These are phyloP conservation scores for Fusarium bactridioides DNA, from an alignment of 2,329 filamentous ascomycete species.

Conservation along the genomic window DNA sequence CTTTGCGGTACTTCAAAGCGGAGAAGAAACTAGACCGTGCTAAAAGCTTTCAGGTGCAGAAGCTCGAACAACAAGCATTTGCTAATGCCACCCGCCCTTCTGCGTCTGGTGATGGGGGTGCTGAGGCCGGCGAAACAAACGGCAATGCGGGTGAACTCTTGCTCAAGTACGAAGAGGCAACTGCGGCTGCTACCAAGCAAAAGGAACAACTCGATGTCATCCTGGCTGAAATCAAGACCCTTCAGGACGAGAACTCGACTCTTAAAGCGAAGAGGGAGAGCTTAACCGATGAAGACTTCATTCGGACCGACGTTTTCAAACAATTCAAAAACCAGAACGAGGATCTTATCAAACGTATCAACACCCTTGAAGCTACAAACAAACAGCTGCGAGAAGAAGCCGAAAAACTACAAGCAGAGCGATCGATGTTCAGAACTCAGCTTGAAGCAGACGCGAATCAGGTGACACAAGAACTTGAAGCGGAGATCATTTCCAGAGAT, in stretches of 20 bases:
- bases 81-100: slow-evolving; percentile 68
- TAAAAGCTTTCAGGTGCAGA: slow-evolving; percentile 88
- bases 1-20: slow-evolving; percentile 90
- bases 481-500: slow-evolving; percentile 81
- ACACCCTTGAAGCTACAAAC: slow-evolving; percentile 89
- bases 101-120: slow-evolving; percentile 54
- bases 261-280: slow-evolving; percentile 73
- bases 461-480: slow-evolving; percentile 79
- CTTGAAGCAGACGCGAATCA: slow-evolving; percentile 82
- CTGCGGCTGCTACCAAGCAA: slow-evolving; percentile 79
- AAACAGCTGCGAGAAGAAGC: slow-evolving; percentile 84
- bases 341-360: slow-evolving; percentile 89
- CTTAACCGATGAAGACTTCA: slow-evolving; percentile 90
- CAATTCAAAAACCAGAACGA: slow-evolving; percentile 89
- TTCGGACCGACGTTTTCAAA: slow-evolving; percentile 92
- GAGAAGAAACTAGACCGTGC: slow-evolving; percentile 93
- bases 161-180: slow-evolving; percentile 77
- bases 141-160: slow-evolving; percentile 72
- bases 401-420: slow-evolving; percentile 83
- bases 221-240: slow-evolving; percentile 75
- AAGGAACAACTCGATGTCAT: slow-evolving; percentile 87
- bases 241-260: slow-evolving; percentile 81
- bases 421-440: slow-evolving; percentile 81
- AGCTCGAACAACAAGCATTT: slow-evolving; percentile 88
- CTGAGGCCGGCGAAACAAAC: slow-evolving; percentile 60